A percentile compares a stretch with the other conserved stretches of the same genome.
Evolutionary conservation across 257 asterid species (phyloP).

Genomic region (Nicotiana tabacum): DNA sequence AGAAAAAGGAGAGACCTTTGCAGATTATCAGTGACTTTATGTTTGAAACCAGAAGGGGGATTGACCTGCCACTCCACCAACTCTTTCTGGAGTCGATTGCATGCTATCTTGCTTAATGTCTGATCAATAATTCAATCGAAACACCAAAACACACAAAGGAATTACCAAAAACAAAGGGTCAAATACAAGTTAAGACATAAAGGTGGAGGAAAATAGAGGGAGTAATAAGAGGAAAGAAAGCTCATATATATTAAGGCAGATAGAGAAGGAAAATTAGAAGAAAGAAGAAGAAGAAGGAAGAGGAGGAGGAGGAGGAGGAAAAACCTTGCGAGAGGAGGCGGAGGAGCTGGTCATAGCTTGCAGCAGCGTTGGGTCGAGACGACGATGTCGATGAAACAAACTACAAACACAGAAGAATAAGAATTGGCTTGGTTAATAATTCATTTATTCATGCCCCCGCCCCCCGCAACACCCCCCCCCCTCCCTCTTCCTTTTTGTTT

Average conservation of each 20-base stretch:
- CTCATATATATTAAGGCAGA: neutral
- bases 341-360: slow-evolving; percentile 39
- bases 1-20: slow-evolving; percentile 47
- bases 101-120: slow-evolving; percentile 95
- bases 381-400: slow-evolving; percentile 1
- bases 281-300: neutral
- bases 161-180: neutral
- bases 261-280: too few species aligned
- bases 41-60: slow-evolving; percentile 90
- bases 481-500: neutral
- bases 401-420: neutral
- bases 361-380: neutral
- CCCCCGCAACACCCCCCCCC: neutral
- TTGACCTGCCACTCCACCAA: slow-evolving; percentile 96
- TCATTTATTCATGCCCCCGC: neutral
- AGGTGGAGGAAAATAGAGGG: neutral
- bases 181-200: neutral
- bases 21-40: slow-evolving; percentile 83
- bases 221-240: neutral
- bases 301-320: neutral
- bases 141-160: neutral
- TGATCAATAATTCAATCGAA: slow-evolving; percentile 12
- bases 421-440: neutral
- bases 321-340: slow-evolving; percentile 34
- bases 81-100: slow-evolving; percentile 96